Conservation (phyloP, 768 basidiomycete genomes). For the Phlegmacium glaucopus region DNA sequence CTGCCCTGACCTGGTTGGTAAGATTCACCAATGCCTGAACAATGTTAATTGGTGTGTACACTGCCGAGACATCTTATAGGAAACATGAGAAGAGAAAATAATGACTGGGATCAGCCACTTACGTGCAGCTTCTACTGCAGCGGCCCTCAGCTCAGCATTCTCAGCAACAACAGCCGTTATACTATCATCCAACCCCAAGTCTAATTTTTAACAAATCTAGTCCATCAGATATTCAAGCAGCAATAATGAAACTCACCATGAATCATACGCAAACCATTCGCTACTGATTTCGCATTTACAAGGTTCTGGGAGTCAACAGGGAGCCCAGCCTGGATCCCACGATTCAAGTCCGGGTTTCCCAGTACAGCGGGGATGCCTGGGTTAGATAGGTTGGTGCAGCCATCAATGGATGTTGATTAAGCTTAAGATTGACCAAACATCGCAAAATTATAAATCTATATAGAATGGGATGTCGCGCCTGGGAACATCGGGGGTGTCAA, state of each 20-base stretch:
- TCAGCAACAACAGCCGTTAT: slow-evolving; percentile 2
- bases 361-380: slow-evolving; percentile 3
- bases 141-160: slow-evolving; percentile 6
- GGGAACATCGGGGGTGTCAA: no score
- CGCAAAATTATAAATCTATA: no score
- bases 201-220: background rate
- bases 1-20: no score
- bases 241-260: slow-evolving; percentile 1
- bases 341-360: slow-evolving; percentile 3
- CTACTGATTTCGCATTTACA: slow-evolving; percentile 1
- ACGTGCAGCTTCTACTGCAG: slow-evolving; percentile 7
- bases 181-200: background rate
- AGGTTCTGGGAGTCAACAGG: slow-evolving; percentile 2
- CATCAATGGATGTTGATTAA: no score
- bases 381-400: no score
- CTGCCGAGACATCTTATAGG: slow-evolving; percentile 1
- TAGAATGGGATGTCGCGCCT: no score
- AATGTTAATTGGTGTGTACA: slow-evolving; percentile 5
- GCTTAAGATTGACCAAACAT: no score
- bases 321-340: slow-evolving; percentile 1
- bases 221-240: background rate
- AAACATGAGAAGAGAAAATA: background rate
- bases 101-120: slow-evolving; percentile 1
- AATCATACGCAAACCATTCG: background rate
- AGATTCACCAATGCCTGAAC: no score